A percentile compares a stretch with the other conserved stretches of the same genome.
Evolutionary conservation across 2,329 filamentous ascomycete species (phyloP).

Genomic region (Zasmidium angulare): DNA sequence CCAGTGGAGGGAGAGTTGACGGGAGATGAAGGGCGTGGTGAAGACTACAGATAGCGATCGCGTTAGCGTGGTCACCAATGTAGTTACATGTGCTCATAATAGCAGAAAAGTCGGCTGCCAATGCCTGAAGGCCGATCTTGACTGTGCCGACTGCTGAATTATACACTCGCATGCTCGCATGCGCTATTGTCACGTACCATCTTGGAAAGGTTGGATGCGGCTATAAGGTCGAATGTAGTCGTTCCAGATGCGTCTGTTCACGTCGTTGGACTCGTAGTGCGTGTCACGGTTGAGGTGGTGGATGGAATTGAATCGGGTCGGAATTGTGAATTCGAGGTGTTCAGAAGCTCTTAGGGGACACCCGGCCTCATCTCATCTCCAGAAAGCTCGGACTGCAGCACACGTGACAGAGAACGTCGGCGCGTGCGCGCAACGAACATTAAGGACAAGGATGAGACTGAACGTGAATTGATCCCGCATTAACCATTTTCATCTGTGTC

Average conservation of each 20-base stretch:
- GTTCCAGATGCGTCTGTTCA: background rate
- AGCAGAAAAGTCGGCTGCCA: background rate
- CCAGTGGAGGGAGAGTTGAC: constrained; percentile 60
- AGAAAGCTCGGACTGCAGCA: background rate
- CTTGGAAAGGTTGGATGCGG: background rate
- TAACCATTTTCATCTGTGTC: background rate
- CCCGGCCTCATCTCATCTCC: background rate
- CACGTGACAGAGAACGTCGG: background rate
- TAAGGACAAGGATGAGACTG: too few relatives aligned
- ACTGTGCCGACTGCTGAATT: background rate
- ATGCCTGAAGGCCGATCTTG: background rate
- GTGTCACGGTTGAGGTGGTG: background rate
- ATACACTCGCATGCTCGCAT: background rate
- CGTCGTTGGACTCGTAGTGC: background rate
- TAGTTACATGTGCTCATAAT: background rate
- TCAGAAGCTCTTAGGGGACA: background rate
- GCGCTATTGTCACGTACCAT: constrained; percentile 1
- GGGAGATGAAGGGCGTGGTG: constrained; percentile 36
- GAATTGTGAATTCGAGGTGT: background rate
- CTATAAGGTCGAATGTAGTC: background rate
- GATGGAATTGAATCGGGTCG: background rate
- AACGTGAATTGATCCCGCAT: too few relatives aligned
- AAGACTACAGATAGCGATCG: constrained; percentile 27
- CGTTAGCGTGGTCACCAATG: background rate
- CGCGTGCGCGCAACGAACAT: too few relatives aligned